Base-by-base conservation (phyloP, 345 rosid species). In the Lumnitzera racemosa region DNA sequence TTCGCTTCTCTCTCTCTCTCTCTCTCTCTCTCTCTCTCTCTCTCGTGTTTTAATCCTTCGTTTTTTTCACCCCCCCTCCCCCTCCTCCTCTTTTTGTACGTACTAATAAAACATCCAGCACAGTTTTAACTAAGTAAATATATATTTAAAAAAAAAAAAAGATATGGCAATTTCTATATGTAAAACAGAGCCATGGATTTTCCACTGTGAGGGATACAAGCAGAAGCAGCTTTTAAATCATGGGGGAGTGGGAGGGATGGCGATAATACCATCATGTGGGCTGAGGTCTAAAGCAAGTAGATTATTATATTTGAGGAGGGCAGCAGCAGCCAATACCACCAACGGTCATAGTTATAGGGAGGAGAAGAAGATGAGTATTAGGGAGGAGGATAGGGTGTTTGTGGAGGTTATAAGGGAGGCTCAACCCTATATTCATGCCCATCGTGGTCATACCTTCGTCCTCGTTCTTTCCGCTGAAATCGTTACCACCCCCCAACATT, bases 381-480 rank as follows among this genome's bases (percentile, higher is more conserved):
- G 72, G 6, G 79, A 61, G 24, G 70, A 64, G 15, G 69, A 67
- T 13, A 52, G 20, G 43, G 47, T 14, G 48, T 67, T 72, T 49
- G 73, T 76, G 63, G 66, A 62, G 58, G 55, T 50, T 2, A 43
- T 76, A 23, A 62, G 75, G 63, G 77, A 74, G 64, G 70, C 72
- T 50, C 81, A 80, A 63, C 69, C 79, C 13, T 61, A 63, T 57
- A 48, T 80, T n/a, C 36, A 55, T 49, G 36, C 70, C 49, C 74
- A 76, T 61, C 59, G 71, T 46, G 79, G 73, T 15, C 51, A 64
- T 47, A 76, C 65, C 36, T 74, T 76, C 70, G 77, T 80, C 16
- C 60, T 80, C 15, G 23, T 69, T 15, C 2, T 80, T 29, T 80
- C 81, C 47, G 56, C 69, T 1, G 70, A 71, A 20, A 51, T 76